Evolutionary conservation across 2,329 filamentous ascomycete genomes (phyloP).

Genomic region (Trichoderma sp.): DNA sequence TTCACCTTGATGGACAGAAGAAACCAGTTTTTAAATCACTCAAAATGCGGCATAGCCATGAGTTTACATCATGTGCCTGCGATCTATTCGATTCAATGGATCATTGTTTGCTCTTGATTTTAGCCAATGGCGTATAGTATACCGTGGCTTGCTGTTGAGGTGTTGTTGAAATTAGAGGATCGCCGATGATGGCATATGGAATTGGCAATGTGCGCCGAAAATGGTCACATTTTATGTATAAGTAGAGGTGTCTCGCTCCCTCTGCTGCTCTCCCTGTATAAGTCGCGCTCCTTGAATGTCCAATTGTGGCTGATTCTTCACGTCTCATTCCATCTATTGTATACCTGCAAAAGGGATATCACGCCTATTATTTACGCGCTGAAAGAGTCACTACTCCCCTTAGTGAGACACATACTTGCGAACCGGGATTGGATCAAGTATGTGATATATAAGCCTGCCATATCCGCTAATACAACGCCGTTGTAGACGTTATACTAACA

Average conservation of each 20-base stretch:
- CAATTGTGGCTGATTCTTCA: conserved; percentile 31
- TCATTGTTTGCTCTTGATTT: background rate
- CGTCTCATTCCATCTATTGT: conserved; percentile 40
- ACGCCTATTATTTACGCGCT: background rate
- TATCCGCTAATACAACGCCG: background rate
- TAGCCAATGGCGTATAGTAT: background rate
- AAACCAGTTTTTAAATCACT: background rate
- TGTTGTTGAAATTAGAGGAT: background rate
- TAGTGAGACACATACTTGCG: background rate
- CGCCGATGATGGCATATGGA: background rate
- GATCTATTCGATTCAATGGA: background rate
- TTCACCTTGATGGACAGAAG: background rate
- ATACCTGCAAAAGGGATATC: conserved; percentile 15
- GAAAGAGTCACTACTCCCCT: background rate
- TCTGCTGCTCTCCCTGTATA: background rate
- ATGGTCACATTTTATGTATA: background rate
- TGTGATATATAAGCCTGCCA: background rate
- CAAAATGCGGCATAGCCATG: background rate
- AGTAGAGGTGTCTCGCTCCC: background rate
- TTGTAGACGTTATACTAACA: background rate
- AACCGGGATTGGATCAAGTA: background rate
- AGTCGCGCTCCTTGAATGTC: background rate
- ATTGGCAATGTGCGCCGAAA: background rate
- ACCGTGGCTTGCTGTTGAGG: background rate
- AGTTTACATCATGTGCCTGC: background rate